A percentile compares a stretch with the other conserved stretches of the same genome.
These are phyloP conservation scores for Huntiella omanensis DNA, from an alignment of 2,329 filamentous ascomycete genomes.

Conservation along the genomic window DNA sequence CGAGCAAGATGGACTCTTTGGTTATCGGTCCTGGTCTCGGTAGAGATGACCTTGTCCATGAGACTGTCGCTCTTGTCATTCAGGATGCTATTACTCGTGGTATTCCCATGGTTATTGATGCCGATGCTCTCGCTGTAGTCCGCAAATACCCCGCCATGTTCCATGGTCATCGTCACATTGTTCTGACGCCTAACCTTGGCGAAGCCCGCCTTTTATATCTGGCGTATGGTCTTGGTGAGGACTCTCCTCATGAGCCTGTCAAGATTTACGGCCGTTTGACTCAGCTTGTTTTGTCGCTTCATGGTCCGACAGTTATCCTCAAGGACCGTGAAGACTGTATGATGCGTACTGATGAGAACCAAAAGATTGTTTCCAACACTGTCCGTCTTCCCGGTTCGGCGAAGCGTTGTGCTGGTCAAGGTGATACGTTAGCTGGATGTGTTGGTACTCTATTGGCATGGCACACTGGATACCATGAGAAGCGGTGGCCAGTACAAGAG, in stretches of 20 bases:
- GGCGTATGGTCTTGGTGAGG: no score
- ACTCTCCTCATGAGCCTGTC: no score
- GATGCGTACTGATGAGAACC: no score
- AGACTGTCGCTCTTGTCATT: slow-evolving; percentile 63
- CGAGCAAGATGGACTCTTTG: slow-evolving; percentile 74
- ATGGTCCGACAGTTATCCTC: slow-evolving; percentile 77
- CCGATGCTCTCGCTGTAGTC: slow-evolving; percentile 68
- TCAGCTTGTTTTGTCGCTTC: slow-evolving; percentile 53
- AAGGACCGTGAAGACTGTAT: slow-evolving; percentile 56
- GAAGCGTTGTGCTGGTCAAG: slow-evolving; percentile 87
- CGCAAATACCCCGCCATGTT: slow-evolving; percentile 44
- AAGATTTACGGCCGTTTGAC: slow-evolving; percentile 48
- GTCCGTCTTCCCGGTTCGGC: slow-evolving; percentile 66
- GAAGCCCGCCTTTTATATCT: slow-evolving; percentile 44
- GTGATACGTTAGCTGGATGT: slow-evolving; percentile 81
- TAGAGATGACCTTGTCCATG: slow-evolving; percentile 75
- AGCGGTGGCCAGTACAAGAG: slow-evolving; percentile 48
- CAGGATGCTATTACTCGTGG: slow-evolving; percentile 51
- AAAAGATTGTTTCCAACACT: slow-evolving; percentile 31
- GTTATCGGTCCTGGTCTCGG: slow-evolving; percentile 87
- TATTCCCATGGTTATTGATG: slow-evolving; percentile 76
- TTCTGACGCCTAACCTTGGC: slow-evolving; percentile 87
- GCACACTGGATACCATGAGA: slow-evolving; percentile 69
- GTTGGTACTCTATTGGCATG: slow-evolving; percentile 80
- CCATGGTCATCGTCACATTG: slow-evolving; percentile 57